Conservation (phyloP, 805 yeast species). For the Yarrowia sp. region DNA sequence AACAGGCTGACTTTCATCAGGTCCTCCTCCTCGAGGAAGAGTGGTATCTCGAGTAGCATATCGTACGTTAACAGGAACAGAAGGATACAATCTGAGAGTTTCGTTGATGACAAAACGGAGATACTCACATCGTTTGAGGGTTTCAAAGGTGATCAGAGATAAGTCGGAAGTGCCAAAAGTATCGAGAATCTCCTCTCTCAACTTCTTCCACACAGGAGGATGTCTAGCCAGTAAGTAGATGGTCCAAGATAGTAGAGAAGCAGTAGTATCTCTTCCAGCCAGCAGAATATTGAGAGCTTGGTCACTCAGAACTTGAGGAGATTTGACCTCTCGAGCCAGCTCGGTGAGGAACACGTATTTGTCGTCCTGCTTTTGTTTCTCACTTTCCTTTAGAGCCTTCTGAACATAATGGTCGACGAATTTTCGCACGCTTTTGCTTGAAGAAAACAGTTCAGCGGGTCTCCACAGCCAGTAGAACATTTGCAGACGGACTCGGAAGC, state of each 20-base stretch:
- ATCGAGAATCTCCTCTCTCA: conserved; percentile 43
- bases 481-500: conserved; percentile 31
- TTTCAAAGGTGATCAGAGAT: conserved; percentile 43
- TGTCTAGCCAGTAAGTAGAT: conserved; percentile 48
- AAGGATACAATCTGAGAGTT: conserved; percentile 50
- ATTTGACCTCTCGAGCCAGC: conserved; percentile 49
- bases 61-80: conserved; percentile 51
- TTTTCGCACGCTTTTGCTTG: conserved; percentile 37
- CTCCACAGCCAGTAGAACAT: conserved; percentile 30
- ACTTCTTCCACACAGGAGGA: conserved; percentile 35
- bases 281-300: conserved; percentile 51
- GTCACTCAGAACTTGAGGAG: conserved; percentile 48
- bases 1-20: conserved; percentile 42
- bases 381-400: conserved; percentile 38
- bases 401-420: conserved; percentile 45
- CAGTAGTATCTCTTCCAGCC: conserved; percentile 59
- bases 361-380: conserved; percentile 33
- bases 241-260: conserved; percentile 47
- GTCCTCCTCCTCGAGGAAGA: conserved; percentile 54
- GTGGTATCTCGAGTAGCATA: conserved; percentile 47
- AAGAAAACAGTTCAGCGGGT: conserved; percentile 35
- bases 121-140: conserved; percentile 50
- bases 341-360: conserved; percentile 51
- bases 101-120: conserved; percentile 50
- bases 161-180: conserved; percentile 39